Evolutionary conservation across 164 flowering plant species (phyloP), one percentile per base, ranked within the genome.

Genomic region (Umbellularia californica): DNA sequence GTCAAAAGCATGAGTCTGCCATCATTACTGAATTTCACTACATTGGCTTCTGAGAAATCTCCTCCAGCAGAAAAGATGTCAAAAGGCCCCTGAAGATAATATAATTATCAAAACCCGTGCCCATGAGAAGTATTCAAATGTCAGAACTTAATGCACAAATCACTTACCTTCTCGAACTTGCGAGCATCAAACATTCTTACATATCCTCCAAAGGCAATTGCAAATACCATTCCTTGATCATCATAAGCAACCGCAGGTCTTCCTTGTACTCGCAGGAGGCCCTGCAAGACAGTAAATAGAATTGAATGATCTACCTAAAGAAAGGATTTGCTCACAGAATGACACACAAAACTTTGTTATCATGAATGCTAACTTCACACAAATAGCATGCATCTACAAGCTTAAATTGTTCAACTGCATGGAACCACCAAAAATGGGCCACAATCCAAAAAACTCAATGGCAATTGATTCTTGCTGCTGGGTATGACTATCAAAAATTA

Each of bases 171-270:
- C 55, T 96, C 99, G 78, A 86, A 94, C 68, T 83, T 89, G 75
- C 99, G 91, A 76, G 89, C 84, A 87, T 96, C 99, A 91, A 96
- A 96, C 97, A 96, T 84, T 84, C 99, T 84, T 79, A 96, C 79
- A 81, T 77, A 85, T 79, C 99, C 99, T 74, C 94, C 97, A 85
- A 87, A 94, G n/a, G 98, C 97, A 79, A 96, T 79, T 12, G 99
- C 86, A 87, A 94, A 94, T 27, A 94, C 93, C 70, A 94, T 73
- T 24, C 99, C 99, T 77, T 92, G 99, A 68, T 96, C 98, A 86
- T 96, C 99, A 79, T 92, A 96, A 76, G 95, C 87, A 58, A 92
- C 86, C 55, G 99, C 99, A 79, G 99, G 98, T 82, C 97, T 89
- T 77, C 98, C 98, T 85, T 94, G 98, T 28, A 90, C 99, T 66